Conservation (phyloP, 2,329 filamentous ascomycete species). For the Xylaria sp. region DNA sequence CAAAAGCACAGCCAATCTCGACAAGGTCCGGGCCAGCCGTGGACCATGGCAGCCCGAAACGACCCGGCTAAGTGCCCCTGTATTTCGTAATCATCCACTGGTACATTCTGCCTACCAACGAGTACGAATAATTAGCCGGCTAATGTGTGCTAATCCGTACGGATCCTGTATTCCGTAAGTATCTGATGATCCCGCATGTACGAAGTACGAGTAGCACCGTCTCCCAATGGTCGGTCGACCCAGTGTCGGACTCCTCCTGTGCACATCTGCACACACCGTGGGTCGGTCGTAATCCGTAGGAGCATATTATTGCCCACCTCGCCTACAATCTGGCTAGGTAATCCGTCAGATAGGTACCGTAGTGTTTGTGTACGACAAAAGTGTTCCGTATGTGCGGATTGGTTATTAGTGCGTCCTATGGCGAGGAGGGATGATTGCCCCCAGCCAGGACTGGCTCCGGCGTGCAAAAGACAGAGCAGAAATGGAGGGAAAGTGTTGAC, state of each 20-base stretch:
- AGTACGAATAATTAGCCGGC: background rate
- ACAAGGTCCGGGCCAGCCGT: background rate
- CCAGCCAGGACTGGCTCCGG: background rate
- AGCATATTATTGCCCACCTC: too few species aligned
- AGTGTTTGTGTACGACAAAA: conserved; percentile 2
- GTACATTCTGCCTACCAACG: too few species aligned
- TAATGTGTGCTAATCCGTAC: background rate
- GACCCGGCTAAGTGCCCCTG: background rate
- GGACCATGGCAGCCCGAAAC: background rate
- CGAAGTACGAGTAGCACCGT: too few species aligned
- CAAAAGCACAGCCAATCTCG: background rate
- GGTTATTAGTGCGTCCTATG: background rate
- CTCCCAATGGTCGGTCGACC: too few species aligned
- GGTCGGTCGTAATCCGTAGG: too few species aligned
- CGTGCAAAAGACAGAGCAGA: conserved; percentile 9
- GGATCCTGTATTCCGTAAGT: background rate
- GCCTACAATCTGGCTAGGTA: background rate
- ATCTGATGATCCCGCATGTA: background rate
- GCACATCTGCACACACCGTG: too few species aligned
- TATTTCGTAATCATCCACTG: background rate
- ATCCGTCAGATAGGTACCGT: background rate
- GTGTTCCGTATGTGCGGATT: background rate
- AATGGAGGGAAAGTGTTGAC: conserved; percentile 22
- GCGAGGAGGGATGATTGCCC: background rate
- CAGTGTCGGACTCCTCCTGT: too few species aligned